phyloP scores from a whole-genome alignment of 306 rosid genomes.

The Ormosia semicastrata region DNA sequence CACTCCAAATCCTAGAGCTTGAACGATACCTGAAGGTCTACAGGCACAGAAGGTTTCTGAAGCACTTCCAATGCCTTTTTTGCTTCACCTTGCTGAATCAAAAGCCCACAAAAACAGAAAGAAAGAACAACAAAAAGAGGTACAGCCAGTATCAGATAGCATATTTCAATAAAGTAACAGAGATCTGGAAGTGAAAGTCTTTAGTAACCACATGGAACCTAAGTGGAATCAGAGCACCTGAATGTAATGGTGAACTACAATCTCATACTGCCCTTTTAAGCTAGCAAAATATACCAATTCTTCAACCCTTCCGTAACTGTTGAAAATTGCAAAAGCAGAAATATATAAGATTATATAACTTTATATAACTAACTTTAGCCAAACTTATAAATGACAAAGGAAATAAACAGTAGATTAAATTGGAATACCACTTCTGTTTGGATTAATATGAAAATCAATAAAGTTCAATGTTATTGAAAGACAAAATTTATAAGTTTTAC shows the following conservation, averaged over 20 bases:
- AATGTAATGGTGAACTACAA: slow-evolving; percentile 90
- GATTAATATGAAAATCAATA: not conserved
- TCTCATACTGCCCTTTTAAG: slow-evolving; percentile 89
- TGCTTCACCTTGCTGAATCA: slow-evolving; percentile 88
- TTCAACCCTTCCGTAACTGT: slow-evolving; percentile 97
- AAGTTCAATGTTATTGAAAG: not conserved
- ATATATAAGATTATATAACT: not conserved
- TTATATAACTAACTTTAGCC: slow-evolving; percentile 2
- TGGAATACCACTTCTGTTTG: not conserved
- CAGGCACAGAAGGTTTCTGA: slow-evolving; percentile 76
- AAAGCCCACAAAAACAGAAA: slow-evolving; percentile 20
- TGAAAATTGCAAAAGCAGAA: slow-evolving; percentile 34
- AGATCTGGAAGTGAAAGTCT: slow-evolving; percentile 7
- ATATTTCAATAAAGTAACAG: slow-evolving; percentile 20
- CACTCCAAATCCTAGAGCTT: slow-evolving; percentile 3
- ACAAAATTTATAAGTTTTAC: slow-evolving; percentile 10
- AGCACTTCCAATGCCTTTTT: slow-evolving; percentile 94
- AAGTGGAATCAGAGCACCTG: slow-evolving; percentile 62
- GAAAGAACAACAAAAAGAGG: not conserved
- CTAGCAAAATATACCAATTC: slow-evolving; percentile 94
- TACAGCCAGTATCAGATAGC: not conserved
- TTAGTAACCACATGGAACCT: not conserved
- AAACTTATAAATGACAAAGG: slow-evolving; percentile 8
- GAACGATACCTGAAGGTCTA: slow-evolving; percentile 80
- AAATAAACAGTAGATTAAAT: slow-evolving; percentile 13